phyloP scores from a whole-genome alignment of 768 basidiomycete species.

The Candolleomyces aberdarensis region DNA sequence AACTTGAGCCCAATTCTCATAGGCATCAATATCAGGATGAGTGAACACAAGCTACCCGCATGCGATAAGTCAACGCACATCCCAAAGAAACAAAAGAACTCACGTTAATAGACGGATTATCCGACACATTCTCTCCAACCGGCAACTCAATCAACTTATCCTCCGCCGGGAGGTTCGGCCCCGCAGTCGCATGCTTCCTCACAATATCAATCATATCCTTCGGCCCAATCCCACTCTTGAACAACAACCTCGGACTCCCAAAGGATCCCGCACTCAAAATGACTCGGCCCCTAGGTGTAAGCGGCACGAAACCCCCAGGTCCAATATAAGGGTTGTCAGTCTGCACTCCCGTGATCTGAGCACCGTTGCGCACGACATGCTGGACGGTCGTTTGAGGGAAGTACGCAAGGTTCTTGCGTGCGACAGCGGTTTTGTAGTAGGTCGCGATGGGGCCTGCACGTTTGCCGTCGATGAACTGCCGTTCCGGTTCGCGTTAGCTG shows the following conservation, averaged over 20 bases:
- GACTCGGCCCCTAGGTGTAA: slow-evolving; percentile 56
- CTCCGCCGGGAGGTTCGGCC: slow-evolving; percentile 44
- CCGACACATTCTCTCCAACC: slow-evolving; percentile 49
- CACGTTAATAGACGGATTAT: slow-evolving; percentile 64
- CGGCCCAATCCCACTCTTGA: slow-evolving; percentile 62
- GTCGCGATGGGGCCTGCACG: slow-evolving; percentile 58
- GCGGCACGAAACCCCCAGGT: slow-evolving; percentile 50
- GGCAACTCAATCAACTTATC: slow-evolving; percentile 56
- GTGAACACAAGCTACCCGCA: slow-evolving; percentile 52
- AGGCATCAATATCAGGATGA: slow-evolving; percentile 58
- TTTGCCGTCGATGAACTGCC: slow-evolving; percentile 41
- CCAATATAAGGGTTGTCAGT: slow-evolving; percentile 59
- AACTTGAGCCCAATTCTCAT: slow-evolving; percentile 64
- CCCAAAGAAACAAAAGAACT: slow-evolving; percentile 13
- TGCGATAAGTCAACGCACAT: not conserved
- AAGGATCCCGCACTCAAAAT: slow-evolving; percentile 57
- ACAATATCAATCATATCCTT: slow-evolving; percentile 53
- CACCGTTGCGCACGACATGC: slow-evolving; percentile 55
- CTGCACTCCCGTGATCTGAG: slow-evolving; percentile 54
- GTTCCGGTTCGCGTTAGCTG: not conserved
- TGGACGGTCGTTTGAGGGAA: slow-evolving; percentile 46
- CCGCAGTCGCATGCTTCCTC: slow-evolving; percentile 42
- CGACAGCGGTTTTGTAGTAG: slow-evolving; percentile 55
- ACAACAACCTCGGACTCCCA: slow-evolving; percentile 54
- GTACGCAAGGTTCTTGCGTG: slow-evolving; percentile 50